Percentiles rank a stretch among this genome's conserved stretches.
Evolutionary conservation across 257 asterid species (phyloP).

Genomic region (Prunella vulgaris): DNA sequence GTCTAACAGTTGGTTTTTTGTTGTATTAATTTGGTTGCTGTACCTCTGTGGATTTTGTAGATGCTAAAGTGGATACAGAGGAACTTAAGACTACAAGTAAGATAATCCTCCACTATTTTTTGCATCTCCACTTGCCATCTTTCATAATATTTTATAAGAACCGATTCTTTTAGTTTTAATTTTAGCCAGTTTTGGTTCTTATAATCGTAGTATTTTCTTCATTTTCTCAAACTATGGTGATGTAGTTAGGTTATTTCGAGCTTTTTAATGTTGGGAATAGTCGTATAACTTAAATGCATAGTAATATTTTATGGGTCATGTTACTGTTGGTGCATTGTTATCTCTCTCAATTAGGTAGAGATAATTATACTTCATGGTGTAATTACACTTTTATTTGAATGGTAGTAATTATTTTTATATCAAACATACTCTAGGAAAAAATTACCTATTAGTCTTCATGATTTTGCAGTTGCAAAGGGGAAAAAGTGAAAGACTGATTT

Average conservation of each 20-base stretch:
- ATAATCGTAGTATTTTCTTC: background rate
- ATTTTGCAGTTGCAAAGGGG: constrained; percentile 65
- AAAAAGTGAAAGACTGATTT: constrained; percentile 76
- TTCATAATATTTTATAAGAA: background rate
- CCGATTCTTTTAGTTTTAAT: background rate
- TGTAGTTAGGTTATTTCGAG: background rate
- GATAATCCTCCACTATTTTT: constrained; percentile 3
- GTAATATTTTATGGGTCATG: constrained; percentile 12
- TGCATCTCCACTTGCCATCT: constrained; percentile 16
- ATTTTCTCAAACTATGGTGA: background rate
- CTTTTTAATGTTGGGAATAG: background rate
- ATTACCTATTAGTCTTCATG: constrained; percentile 14
- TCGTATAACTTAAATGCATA: background rate
- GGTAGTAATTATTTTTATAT: background rate
- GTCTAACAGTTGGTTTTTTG: background rate
- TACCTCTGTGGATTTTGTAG: constrained; percentile 34
- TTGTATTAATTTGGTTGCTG: constrained; percentile 17
- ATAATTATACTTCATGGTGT: background rate
- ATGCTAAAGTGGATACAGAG: constrained; percentile 62
- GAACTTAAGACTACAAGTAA: constrained; percentile 52
- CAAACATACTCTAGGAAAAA: background rate
- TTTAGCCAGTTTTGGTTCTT: background rate
- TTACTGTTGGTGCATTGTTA: background rate
- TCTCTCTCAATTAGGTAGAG: background rate
- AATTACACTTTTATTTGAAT: background rate